These are phyloP conservation scores for Diophrys sp. DNA, from an alignment of 73 alveolate genomes.

Conservation along the genomic window DNA sequence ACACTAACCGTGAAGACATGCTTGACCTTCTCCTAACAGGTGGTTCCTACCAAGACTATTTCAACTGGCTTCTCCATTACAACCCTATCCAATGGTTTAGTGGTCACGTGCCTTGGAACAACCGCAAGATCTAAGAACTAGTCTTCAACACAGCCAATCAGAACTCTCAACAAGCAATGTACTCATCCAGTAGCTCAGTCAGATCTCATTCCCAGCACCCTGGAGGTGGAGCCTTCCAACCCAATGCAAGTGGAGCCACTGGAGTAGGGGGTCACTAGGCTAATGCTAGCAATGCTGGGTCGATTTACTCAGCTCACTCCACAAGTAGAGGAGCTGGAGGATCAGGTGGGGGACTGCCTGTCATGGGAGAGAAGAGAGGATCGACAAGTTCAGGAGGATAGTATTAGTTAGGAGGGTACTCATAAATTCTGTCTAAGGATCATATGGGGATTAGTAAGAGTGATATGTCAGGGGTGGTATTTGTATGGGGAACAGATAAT, in stretches of 20 bases:
- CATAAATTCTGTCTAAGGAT: slow-evolving; percentile 46
- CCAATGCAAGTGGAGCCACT: too few relatives aligned
- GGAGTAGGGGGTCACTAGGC: too few relatives aligned
- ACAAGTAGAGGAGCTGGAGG: not conserved
- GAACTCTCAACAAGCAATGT: not conserved
- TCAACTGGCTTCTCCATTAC: not conserved
- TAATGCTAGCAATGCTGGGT: too few relatives aligned
- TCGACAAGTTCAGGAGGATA: not conserved
- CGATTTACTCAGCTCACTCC: not conserved
- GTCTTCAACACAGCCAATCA: not conserved
- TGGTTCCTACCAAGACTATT: not conserved
- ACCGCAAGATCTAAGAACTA: not conserved
- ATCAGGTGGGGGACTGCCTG: too few relatives aligned
- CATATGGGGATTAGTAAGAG: slow-evolving; percentile 41
- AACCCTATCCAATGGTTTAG: not conserved
- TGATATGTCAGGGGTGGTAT: slow-evolving; percentile 56
- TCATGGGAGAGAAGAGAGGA: not conserved
- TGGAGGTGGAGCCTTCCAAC: too few relatives aligned
- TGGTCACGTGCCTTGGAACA: not conserved
- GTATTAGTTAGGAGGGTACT: slow-evolving; percentile 38
- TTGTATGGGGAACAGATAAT: slow-evolving; percentile 67
- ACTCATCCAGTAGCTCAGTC: too few relatives aligned
- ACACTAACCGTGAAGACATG: not conserved
- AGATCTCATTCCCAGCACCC: too few relatives aligned
- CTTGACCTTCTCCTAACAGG: not conserved